Base-by-base conservation (phyloP, 179 eudicot genomes). In the Corrigiola litoralis region DNA sequence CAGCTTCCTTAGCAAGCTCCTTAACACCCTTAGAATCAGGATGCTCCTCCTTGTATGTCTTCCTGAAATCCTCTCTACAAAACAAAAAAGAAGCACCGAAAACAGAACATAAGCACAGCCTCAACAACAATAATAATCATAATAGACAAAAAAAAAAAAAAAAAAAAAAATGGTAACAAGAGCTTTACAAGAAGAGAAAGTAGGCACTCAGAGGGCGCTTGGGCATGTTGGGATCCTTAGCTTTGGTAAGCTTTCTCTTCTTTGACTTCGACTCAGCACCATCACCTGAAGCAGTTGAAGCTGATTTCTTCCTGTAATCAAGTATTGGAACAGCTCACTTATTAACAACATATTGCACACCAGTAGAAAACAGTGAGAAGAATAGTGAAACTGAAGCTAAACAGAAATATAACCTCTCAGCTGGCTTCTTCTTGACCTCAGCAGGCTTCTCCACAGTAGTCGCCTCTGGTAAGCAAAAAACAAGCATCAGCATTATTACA, bases 151-250 rank as follows among this genome's bases (percentile, higher is more conserved):
- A 33, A 29, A 20, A 0, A 36, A 7, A 10, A 10, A 4, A 0
- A 9, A 8, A 1, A 46, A 25, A 27, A 31, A 6, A 41, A 44
- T 0, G 8, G 2, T 11, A 14, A 13, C 6, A 40, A 4, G n/a
- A 14, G 45, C 38, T 7, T 59, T 84, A 91, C 98, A 92, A 54
- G 87, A 92, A 92, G 37, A 92, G 47, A 61, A 92, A 89, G 83
- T 86, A 92, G 27, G 87, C 96, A 72, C 85, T 77, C 12, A 71
- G 84, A 63, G 96, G 96, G 61, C 98, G 94, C 72, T 92, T 92
- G 0, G 84, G 96, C 70, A 68, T 77, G 68, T 79, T 92, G 0
- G 84, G 81, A 77, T 87, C 90, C 70, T 82, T 81, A 5, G 58
- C 72, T 65, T 83, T 87, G 67, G 75, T 86, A 41, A 72, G 73